Evolutionary conservation across 192 early-diverging fungal species (phyloP), one percentile per base, ranked within the genome.

Genomic region (Phycomyces blakesleeanus): DNA sequence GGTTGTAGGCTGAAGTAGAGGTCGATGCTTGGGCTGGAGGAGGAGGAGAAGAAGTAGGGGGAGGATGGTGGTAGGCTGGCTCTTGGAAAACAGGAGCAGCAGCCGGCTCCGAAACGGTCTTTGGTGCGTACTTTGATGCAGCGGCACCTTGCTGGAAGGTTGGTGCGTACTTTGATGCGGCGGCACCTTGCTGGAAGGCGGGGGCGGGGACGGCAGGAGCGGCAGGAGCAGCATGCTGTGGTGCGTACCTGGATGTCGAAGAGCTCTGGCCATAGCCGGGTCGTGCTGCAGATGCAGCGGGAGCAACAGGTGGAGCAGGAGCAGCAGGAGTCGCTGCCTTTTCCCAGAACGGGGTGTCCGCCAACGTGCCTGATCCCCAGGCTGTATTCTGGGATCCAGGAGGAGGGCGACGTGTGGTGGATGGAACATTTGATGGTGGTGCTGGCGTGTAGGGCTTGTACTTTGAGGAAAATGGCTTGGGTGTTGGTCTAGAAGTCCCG

Each of bases 271-370:
- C 7, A 7, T 34, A 34, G 29, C 29, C 7, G 7, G 29, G 29
- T 34, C 29, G 44, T 47, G 18, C 8, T 41, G 40, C 40, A 41
- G 6, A 41, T 41, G 14, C 14, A 41, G 14, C 40, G 14, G 40
- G 40, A 10, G 40, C 40, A 41, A 41, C 15, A n/a, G 44, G 3
- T 47, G 44, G 2, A 3, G 18, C 61, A n/a, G 22, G 18, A 18
- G 20, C 39, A 27, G 16, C 11, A 24, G 51, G 34, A 27, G 22
- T 14, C 20, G 27, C 47, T 11, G 55, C 39, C 27, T 63, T 55
- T 15, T 64, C 56, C 73, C 73, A 75, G 50, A 75, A 75, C 0
- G 67, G 73, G 0, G 59, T 66, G 8, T 63, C 65, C 0, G 58
- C 7, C 10, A 72, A 53, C 25, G 49, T 16, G 9, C 34, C 26